Evolutionary conservation across 441 rosid species (phyloP), one percentile per base, ranked within the genome.

Genomic region (Erodium texanum): DNA sequence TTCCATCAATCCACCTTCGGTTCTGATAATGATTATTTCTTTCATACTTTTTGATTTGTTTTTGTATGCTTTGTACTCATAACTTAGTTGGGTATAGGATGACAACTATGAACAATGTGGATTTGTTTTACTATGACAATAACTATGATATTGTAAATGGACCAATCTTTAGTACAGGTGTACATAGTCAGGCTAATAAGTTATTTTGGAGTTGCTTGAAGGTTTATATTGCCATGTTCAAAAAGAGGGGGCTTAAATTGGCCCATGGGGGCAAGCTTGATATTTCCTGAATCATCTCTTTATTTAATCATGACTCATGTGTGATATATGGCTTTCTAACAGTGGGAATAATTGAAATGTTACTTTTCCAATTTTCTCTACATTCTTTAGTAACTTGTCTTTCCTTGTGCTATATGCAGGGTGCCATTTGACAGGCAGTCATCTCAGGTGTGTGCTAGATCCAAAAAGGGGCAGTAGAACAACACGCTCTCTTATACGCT

Each of bases 401-500:
- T 5, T 67, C 45, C 27, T 43, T 75, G 50, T 64, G 62, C 68
- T 73, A 54, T 77, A 52, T 82, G 68, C 90, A 92, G 99, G 89
- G 77, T 80, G 75, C 82, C 86, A 50, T 75, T 82, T 59, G 85
- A 73, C 74, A 79, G 80, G 72, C 93, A 86, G 77, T 77, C 81
- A 68, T 74, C 96, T 77, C 95, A 92, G 92, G 96, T 89, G 68
- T 76, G 82, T 64, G 7, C 65, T 24, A 27, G 65, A 52, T 64
- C 27, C 36, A 5, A 29, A 61, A 58, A n/a, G 48, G 41, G 38
- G 41, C 38, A 14, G 41, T 29, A 63, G 20, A 32, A 63, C 14
- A 23, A 10, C 64, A 23, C 64, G 11, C 23, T 59, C 7, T 23
- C 10, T 59, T 59, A 23, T 32, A 59, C 24, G 15, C 24, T 59